phyloP scores from a whole-genome alignment of 495 filamentous ascomycete genomes.

The Staphylotrichum longicolle region DNA sequence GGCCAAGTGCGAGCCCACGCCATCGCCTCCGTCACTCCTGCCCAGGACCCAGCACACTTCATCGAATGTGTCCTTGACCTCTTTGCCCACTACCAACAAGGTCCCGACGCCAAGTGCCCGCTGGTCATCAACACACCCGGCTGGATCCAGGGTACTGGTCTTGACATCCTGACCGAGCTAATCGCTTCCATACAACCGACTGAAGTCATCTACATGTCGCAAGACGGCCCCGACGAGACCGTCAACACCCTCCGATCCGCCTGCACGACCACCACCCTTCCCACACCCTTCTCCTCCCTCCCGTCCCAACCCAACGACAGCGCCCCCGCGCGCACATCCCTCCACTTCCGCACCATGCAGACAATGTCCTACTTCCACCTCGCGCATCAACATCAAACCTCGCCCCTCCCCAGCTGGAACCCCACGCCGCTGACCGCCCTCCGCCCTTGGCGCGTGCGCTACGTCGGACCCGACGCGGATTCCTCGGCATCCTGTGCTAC shows the following conservation, averaged over 20 bases:
- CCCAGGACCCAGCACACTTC: constrained; percentile 69
- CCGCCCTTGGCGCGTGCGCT: constrained; percentile 44
- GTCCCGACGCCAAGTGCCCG: constrained; percentile 44
- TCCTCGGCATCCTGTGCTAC: constrained; percentile 47
- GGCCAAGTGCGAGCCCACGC: constrained; percentile 60
- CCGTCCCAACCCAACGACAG: constrained; percentile 62
- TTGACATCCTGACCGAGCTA: constrained; percentile 66
- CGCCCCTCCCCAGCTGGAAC: constrained; percentile 32
- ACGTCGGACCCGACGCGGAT: constrained; percentile 31
- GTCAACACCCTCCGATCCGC: constrained; percentile 54
- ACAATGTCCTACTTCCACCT: constrained; percentile 75
- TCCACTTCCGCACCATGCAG: constrained; percentile 74
- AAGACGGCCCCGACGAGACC: constrained; percentile 64
- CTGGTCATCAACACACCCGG: constrained; percentile 80
- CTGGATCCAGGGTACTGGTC: constrained; percentile 74
- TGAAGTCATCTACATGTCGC: constrained; percentile 73
- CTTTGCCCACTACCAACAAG: constrained; percentile 58
- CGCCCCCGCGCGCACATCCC: constrained; percentile 61
- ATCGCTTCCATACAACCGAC: constrained; percentile 50
- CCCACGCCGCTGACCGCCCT: constrained; percentile 38
- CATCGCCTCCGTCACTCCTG: constrained; percentile 67
- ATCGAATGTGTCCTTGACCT: constrained; percentile 66
- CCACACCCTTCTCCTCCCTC: constrained; percentile 41
- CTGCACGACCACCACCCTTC: constrained; percentile 24
- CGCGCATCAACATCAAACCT: constrained; percentile 3